phyloP scores from a whole-genome alignment of 345 rosid species.

The Pugionium dolabratum region DNA sequence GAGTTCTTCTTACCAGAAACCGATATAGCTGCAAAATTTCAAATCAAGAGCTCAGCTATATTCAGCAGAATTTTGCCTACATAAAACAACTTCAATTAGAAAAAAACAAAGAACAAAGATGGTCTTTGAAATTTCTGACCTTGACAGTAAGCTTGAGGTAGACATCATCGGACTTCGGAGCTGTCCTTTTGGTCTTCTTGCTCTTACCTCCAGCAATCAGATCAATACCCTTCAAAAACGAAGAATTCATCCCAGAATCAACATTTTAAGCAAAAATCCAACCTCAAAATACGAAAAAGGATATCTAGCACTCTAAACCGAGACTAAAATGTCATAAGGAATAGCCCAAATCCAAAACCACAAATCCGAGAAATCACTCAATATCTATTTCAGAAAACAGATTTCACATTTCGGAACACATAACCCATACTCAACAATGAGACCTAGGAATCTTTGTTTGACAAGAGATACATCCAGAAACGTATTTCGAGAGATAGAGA shows the following conservation, averaged over 20 bases:
- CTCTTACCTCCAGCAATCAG: conserved; percentile 93
- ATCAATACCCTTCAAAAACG: conserved; percentile 74
- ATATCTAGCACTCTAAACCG: not conserved
- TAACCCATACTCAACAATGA: not conserved
- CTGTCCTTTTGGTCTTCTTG: conserved; percentile 83
- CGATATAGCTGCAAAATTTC: conserved; percentile 59
- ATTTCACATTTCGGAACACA: not conserved
- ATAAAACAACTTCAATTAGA: not conserved
- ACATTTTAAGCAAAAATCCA: not conserved
- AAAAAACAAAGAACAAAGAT: not conserved
- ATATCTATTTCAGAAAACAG: not conserved
- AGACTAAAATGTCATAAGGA: not conserved
- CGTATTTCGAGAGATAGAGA: not conserved
- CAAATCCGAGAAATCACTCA: not conserved
- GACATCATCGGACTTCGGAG: conserved; percentile 87
- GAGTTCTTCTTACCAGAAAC: conserved; percentile 84
- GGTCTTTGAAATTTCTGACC: conserved; percentile 42
- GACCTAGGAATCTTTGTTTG: no score
- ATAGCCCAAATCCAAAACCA: not conserved
- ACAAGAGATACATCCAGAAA: not conserved
- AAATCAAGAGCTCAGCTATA: not conserved
- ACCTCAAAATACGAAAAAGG: not conserved
- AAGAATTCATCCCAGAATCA: conserved; percentile 16
- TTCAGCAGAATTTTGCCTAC: not conserved
- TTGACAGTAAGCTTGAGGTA: conserved; percentile 94